Conservation (phyloP, 2,329 filamentous ascomycete genomes). For the Colletotrichum tamarilloi region DNA sequence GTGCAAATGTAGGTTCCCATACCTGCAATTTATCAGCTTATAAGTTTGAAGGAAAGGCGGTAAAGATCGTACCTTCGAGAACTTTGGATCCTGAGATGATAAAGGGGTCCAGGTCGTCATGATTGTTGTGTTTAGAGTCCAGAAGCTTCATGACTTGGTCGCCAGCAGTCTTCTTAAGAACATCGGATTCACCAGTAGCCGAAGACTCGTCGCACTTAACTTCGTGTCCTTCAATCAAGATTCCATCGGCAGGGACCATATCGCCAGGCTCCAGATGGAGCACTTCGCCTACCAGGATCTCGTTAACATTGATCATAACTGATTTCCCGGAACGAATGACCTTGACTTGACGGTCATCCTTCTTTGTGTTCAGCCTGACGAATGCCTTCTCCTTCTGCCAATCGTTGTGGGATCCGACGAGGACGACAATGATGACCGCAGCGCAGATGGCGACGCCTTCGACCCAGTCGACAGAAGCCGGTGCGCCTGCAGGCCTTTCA, state of each 20-base stretch:
- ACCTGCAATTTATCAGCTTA: not conserved
- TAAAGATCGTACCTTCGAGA: slow-evolving; percentile 48
- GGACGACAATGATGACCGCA: slow-evolving; percentile 64
- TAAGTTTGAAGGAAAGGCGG: slow-evolving; percentile 41
- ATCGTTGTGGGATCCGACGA: slow-evolving; percentile 64
- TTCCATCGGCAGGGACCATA: slow-evolving; percentile 75
- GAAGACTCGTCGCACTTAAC: slow-evolving; percentile 78
- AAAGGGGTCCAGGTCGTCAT: slow-evolving; percentile 67
- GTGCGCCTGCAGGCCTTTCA: slow-evolving; percentile 45
- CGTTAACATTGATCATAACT: slow-evolving; percentile 65
- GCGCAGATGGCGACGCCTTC: slow-evolving; percentile 66
- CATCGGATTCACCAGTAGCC: slow-evolving; percentile 78
- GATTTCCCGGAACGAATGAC: slow-evolving; percentile 67
- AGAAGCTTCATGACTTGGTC: slow-evolving; percentile 64
- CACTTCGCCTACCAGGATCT: slow-evolving; percentile 70
- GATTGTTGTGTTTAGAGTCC: slow-evolving; percentile 49
- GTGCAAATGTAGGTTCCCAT: slow-evolving; percentile 66
- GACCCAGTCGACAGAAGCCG: slow-evolving; percentile 60
- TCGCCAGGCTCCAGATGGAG: slow-evolving; percentile 73
- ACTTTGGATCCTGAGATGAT: slow-evolving; percentile 67
- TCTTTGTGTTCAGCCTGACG: slow-evolving; percentile 60
- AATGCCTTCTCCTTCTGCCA: slow-evolving; percentile 68
- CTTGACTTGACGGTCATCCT: slow-evolving; percentile 66
- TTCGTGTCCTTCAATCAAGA: slow-evolving; percentile 68
- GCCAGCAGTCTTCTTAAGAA: slow-evolving; percentile 73